Evolutionary conservation across 257 asterid species (phyloP).

Genomic region (Solanum medicagineum): DNA sequence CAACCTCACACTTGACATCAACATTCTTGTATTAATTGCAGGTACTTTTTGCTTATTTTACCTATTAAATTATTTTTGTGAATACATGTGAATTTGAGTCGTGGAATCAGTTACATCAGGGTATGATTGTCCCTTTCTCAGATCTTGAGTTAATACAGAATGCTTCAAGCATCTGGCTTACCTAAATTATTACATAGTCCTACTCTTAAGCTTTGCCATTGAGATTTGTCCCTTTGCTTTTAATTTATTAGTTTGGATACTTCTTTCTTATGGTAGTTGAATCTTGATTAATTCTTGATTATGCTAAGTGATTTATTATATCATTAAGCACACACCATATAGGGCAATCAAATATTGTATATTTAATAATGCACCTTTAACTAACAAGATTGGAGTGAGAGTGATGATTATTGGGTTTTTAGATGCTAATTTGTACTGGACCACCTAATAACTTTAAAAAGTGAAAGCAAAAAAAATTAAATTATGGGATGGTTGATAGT

Average conservation of each 20-base stretch:
- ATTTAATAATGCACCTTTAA: neutral
- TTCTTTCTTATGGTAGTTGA: neutral
- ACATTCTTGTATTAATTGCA: slow-evolving; percentile 67
- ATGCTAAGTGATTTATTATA: neutral
- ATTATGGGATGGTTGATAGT: neutral
- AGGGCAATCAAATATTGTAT: neutral
- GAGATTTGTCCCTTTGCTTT: neutral
- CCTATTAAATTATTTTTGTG: neutral
- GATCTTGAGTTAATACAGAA: neutral
- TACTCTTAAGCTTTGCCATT: neutral
- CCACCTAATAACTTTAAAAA: neutral
- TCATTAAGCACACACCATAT: neutral
- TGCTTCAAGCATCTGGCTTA: neutral
- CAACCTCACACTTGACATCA: slow-evolving; percentile 40
- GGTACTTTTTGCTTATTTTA: slow-evolving; percentile 19
- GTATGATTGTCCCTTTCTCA: neutral
- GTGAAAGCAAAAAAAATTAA: neutral
- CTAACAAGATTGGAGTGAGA: neutral
- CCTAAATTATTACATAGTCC: neutral
- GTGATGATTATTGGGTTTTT: neutral
- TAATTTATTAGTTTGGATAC: neutral
- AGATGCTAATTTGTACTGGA: neutral
- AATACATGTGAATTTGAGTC: neutral
- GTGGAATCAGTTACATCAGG: neutral
- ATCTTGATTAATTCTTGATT: neutral